These are phyloP conservation scores for Spencermartinsiella ligniputridi DNA, from an alignment of 1,139 yeast species.

Conservation along the genomic window DNA sequence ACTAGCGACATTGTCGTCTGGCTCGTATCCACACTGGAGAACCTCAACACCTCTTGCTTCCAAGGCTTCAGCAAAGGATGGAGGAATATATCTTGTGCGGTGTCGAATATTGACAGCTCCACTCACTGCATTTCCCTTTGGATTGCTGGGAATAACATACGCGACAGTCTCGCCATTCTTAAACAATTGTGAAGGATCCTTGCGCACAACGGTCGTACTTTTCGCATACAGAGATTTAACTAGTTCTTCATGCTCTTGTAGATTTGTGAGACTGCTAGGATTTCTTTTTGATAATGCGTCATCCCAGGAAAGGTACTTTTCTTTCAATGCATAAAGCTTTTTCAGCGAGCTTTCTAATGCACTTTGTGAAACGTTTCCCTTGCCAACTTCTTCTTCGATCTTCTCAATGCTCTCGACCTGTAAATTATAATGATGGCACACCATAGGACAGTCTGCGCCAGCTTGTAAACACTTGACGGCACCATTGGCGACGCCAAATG, in stretches of 20 bases:
- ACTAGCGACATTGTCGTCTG: constrained; percentile 12
- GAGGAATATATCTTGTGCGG: constrained; percentile 13
- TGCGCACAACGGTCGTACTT: constrained; percentile 14
- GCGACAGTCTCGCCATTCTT: constrained; percentile 15
- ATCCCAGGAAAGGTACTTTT: constrained; percentile 41
- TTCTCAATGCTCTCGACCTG: constrained; percentile 53
- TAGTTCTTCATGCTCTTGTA: constrained; percentile 5
- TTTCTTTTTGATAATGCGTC: constrained; percentile 32
- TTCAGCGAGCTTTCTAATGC: constrained; percentile 38
- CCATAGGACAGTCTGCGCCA: constrained; percentile 57
- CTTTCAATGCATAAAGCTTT: constrained; percentile 45
- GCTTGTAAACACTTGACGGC: constrained; percentile 53
- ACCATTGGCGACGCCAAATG: constrained; percentile 57
- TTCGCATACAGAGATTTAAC: constrained; percentile 9
- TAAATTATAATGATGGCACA: constrained; percentile 47
- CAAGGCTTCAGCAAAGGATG: constrained; percentile 11
- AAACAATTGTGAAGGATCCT: constrained; percentile 7
- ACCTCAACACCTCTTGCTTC: constrained; percentile 6
- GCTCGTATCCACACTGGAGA: constrained; percentile 12
- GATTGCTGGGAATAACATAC: constrained; percentile 14
- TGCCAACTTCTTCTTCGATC: constrained; percentile 44
- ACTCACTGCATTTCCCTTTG: constrained; percentile 9
- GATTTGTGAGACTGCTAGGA: constrained; percentile 1
- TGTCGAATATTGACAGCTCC: constrained; percentile 17
- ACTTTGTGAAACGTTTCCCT: constrained; percentile 47